Evolutionary conservation across 2,329 filamentous ascomycete species (phyloP).

Genomic region (Myrmaecium sp.): DNA sequence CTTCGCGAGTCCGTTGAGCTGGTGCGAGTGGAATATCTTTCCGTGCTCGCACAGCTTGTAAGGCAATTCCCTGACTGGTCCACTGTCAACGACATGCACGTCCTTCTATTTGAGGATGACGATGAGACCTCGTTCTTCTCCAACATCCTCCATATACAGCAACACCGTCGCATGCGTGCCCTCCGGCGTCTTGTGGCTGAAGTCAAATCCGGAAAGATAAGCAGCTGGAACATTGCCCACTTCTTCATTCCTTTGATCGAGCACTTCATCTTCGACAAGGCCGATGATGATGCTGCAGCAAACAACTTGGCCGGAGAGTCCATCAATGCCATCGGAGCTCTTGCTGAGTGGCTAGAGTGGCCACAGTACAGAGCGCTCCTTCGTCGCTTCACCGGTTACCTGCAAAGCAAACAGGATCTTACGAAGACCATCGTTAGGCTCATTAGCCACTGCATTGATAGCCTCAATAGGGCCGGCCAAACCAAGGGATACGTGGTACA

Average conservation of each 20-base stretch:
- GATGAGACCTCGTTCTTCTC: slow-evolving; percentile 79
- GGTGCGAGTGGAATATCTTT: slow-evolving; percentile 66
- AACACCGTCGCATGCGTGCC: slow-evolving; percentile 70
- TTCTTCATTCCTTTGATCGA: slow-evolving; percentile 86
- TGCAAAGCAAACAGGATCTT: slow-evolving; percentile 62
- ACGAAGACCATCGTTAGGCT: slow-evolving; percentile 78
- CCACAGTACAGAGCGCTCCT: slow-evolving; percentile 75
- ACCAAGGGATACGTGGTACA: slow-evolving; percentile 22
- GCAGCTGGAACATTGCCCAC: slow-evolving; percentile 62
- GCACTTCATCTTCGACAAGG: slow-evolving; percentile 78
- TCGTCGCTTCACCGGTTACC: slow-evolving; percentile 65
- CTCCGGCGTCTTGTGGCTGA: slow-evolving; percentile 58
- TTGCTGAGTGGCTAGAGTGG: slow-evolving; percentile 72
- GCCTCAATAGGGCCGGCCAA: slow-evolving; percentile 40
- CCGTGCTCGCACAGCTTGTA: slow-evolving; percentile 64
- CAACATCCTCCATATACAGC: slow-evolving; percentile 80
- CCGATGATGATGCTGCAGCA: slow-evolving; percentile 56
- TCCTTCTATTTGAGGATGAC: slow-evolving; percentile 53
- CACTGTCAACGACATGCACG: slow-evolving; percentile 55
- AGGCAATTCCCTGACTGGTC: slow-evolving; percentile 52
- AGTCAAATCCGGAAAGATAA: slow-evolving; percentile 51
- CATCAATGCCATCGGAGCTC: slow-evolving; percentile 57
- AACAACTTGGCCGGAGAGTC: slow-evolving; percentile 78
- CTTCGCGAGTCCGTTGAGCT: slow-evolving; percentile 66
- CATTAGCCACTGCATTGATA: slow-evolving; percentile 65